Evolutionary conservation across 371 early-diverging fungal species (phyloP), one percentile per base, ranked within the genome.

Genomic region (Haplosporangium sp.): DNA sequence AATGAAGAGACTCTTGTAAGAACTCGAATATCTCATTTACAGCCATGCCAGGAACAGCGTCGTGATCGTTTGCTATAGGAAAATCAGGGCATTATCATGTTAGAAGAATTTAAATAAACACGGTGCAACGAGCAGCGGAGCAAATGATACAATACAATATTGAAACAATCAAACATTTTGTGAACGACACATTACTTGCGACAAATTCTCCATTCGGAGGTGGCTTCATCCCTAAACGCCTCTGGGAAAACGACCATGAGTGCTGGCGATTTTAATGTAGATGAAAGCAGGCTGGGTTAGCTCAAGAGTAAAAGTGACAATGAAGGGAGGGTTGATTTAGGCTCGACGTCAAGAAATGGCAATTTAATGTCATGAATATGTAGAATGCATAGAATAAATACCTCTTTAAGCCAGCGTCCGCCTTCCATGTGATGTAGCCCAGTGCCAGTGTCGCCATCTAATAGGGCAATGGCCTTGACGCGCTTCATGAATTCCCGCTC

Each of bases 11-110:
- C n/a, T 57, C 12, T 41, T 61, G 14, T 5, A 74, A 45, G 13
- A 46, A 74, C 43, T 57, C 58, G 46, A 74, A 74, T 12, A 69
- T 69, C 14, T 23, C 5, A 7, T 16, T 62, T 6, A 74, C 69
- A 1, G 74, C 74, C 16, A 54, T 42, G 5, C 74, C 74, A 7
- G 74, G 74, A n/a, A 74, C 74, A 4, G 55, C 55, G 54, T 74
- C 74, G 20, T 74, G 74, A 18, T 74, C 74, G 13, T 38, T 9
- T 1, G 74, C 74, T 68, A 60, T n/a, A 38, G 18, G 20, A 23
- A 18, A n/a, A 18, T 52, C 48, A 21, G 20, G 16, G 45, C 29
- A 4, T 29, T 29, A 29, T 29, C 29, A 29, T 4, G 29, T 29
- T 29, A 29, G 29, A 29, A 29, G 29, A 29, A 29, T 29, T 29